A percentile compares a stretch with the other conserved stretches of the same genome.
Conservation (phyloP, 495 filamentous ascomycete genomes). For the Penicillium crystallinum region DNA sequence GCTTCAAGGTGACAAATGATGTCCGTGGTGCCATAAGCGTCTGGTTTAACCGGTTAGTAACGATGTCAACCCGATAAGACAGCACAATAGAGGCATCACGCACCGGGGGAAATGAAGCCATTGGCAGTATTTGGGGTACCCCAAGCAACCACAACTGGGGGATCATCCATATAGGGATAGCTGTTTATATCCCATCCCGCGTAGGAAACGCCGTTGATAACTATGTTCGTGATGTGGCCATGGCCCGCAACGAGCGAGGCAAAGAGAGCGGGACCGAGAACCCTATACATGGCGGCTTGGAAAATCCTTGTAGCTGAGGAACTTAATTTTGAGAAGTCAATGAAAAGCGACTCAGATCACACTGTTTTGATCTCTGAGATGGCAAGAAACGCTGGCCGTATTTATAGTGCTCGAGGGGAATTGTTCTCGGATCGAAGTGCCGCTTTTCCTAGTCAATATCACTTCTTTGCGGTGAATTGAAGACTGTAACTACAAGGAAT, state of each 20-base stretch:
- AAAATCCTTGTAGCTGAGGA: not conserved
- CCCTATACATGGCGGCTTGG: not conserved
- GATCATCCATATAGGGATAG: slow-evolving; percentile 30
- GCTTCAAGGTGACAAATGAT: slow-evolving; percentile 64
- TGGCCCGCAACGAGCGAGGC: slow-evolving; percentile 20
- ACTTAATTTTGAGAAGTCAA: no score
- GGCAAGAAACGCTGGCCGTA: no score
- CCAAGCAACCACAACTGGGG: slow-evolving; percentile 52
- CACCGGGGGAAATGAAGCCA: slow-evolving; percentile 49
- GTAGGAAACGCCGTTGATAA: slow-evolving; percentile 29
- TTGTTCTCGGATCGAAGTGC: not conserved
- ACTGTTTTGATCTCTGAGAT: no score
- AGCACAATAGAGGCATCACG: not conserved
- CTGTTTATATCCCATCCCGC: slow-evolving; percentile 41
- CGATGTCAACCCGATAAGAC: not conserved
- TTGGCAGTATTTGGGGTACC: slow-evolving; percentile 50
- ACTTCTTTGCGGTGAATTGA: no score
- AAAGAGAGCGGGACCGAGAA: slow-evolving; percentile 1
- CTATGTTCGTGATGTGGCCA: slow-evolving; percentile 27
- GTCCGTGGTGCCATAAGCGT: slow-evolving; percentile 42
- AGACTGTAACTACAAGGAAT: not conserved
- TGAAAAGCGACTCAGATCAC: no score
- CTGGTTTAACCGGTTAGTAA: slow-evolving; percentile 28
- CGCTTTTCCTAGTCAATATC: not conserved
- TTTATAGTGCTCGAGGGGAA: not conserved